Conservation (phyloP, 2,329 filamentous ascomycete species). For the Fusarium heterosporum region DNA sequence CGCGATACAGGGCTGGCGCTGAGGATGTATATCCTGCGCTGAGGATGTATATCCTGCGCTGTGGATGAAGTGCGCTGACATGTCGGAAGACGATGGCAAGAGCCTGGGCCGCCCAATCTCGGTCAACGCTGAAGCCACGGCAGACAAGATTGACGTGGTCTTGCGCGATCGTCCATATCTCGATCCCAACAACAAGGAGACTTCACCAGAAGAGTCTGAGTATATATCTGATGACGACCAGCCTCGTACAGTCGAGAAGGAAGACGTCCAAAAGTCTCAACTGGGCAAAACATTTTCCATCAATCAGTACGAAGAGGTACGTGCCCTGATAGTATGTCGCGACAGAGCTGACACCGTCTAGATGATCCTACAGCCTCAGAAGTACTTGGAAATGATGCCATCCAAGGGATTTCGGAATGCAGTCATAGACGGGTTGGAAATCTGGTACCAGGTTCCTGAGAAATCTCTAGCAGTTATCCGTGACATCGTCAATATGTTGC, state of each 20-base stretch:
- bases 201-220: neutral
- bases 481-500: neutral
- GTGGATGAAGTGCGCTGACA: neutral
- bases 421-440: neutral
- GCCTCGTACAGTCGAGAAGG: neutral
- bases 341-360: neutral
- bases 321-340: neutral
- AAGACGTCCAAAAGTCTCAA: neutral
- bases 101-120: neutral
- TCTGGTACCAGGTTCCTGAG: constrained; percentile 3
- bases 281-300: neutral
- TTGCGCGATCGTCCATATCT: neutral
- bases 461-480: neutral
- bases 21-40: neutral
- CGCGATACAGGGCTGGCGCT: neutral
- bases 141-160: neutral
- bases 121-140: neutral
- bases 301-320: neutral
- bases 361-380: neutral
- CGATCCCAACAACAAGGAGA: neutral
- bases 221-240: neutral
- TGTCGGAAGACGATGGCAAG: neutral
- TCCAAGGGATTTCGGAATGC: neutral
- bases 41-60: neutral
- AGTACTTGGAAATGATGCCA: constrained; percentile 1